Evolutionary conservation across 2,329 filamentous ascomycete genomes (phyloP), one percentile per base, ranked within the genome.

Genomic region (Verticillium tricorpus): DNA sequence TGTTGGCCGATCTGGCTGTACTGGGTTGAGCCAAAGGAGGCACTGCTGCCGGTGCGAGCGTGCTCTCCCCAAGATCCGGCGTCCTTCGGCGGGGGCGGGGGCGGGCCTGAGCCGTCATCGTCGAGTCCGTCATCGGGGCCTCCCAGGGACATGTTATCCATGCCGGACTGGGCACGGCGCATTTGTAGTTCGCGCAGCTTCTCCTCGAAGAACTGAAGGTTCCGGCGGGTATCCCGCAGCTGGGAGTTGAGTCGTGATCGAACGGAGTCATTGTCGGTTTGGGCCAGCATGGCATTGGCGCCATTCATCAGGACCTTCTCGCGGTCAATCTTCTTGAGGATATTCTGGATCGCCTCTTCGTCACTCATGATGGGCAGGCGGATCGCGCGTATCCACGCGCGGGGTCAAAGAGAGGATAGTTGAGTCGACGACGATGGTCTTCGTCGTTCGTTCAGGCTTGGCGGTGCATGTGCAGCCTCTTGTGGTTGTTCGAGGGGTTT

Each of bases 281-380:
- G 93, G 78, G 93, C 90, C 78, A 93, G 90, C 93, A 99, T 97
- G 70, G 91, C 87, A 78, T 92, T 95, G 69, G 94, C 94, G 71
- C 92, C 94, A 77, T 91, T 91, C 82, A 99, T 95, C 73, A 98
- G 88, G 71, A 90, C 91, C 83, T 93, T 94, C 80, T 99, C 95
- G 76, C 94, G 89, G 83, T 97, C 92, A 78, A 99, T 98, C 89
- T 99, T 98, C 82, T 89, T 90, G 80, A 90, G 88, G 80, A 99
- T 93, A 77, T 92, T 90, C 78, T 87, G 87, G 78, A 88, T 82
- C 68, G 84, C 81, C 70, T 88, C 83, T 66, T 88, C 84, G 73
- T 88, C 85, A 74, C 83, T 85, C 83, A 88, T 88, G 74, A 74
- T 80, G 78, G 76, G 61, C 58, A 75, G 72, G 73, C 68, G 69